phyloP scores from a whole-genome alignment of 2,329 filamentous ascomycete species.

The Fusarium heterosporum region DNA sequence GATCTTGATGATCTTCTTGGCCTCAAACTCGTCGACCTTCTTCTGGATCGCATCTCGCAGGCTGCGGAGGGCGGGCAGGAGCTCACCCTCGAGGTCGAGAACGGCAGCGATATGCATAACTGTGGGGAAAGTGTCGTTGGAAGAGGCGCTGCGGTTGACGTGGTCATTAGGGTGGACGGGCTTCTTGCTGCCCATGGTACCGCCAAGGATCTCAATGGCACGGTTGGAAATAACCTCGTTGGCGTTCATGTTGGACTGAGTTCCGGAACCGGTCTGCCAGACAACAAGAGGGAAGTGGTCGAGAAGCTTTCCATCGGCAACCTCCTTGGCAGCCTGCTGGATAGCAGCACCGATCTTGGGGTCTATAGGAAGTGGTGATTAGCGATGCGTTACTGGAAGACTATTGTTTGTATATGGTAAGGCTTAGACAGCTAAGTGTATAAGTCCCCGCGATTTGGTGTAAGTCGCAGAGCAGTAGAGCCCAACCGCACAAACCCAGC shows the following conservation, averaged over 20 bases:
- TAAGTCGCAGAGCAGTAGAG: slow-evolving; percentile 2
- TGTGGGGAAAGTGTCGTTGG: slow-evolving; percentile 99
- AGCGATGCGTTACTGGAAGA: slow-evolving; percentile 3
- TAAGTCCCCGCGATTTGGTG: not conserved
- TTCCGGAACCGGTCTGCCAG: slow-evolving; percentile 99
- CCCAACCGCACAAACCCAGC: not conserved
- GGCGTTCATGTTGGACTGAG: slow-evolving; percentile 99
- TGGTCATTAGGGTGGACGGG: slow-evolving; percentile 99
- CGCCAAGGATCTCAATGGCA: slow-evolving; percentile 96
- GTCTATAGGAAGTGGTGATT: slow-evolving; percentile 63
- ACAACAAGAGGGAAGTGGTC: slow-evolving; percentile 99
- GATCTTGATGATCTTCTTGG: slow-evolving; percentile 96
- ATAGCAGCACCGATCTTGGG: slow-evolving; percentile 92
- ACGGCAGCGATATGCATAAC: slow-evolving; percentile 99
- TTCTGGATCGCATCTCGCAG: slow-evolving; percentile 85
- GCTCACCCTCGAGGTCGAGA: slow-evolving; percentile 86
- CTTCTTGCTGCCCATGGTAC: slow-evolving; percentile 95
- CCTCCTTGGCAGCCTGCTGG: slow-evolving; percentile 92
- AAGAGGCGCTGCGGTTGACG: slow-evolving; percentile 98
- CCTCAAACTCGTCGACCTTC: slow-evolving; percentile 89
- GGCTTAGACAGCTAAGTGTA: not conserved
- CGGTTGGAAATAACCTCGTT: slow-evolving; percentile 99
- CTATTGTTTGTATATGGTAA: not conserved
- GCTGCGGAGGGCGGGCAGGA: slow-evolving; percentile 84
- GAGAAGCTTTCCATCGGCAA: slow-evolving; percentile 90